Conservation (phyloP, 2,329 filamentous ascomycete genomes). For the Nigrospora oryzae region DNA sequence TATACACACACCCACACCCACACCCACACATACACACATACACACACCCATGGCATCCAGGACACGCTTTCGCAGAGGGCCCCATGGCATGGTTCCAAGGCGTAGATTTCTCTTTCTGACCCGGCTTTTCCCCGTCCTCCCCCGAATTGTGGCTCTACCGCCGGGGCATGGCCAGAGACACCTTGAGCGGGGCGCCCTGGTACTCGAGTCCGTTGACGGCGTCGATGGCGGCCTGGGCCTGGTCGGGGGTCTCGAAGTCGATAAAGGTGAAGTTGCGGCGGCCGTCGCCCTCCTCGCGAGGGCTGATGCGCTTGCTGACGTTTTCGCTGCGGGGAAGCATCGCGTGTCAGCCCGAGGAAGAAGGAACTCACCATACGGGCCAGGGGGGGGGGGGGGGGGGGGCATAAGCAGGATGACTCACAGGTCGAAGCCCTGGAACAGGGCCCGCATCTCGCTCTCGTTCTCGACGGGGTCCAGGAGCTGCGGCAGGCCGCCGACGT, state of each 20-base stretch:
- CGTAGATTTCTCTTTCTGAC: too few relatives aligned
- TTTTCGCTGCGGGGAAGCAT: conserved; percentile 14
- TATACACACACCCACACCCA: too few relatives aligned
- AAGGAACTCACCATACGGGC: neutral
- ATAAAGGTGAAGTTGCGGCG: conserved; percentile 59
- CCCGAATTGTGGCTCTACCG: too few relatives aligned
- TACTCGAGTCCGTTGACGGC: conserved; percentile 26
- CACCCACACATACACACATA: too few relatives aligned
- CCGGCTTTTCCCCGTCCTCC: too few relatives aligned
- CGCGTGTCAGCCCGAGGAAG: neutral
- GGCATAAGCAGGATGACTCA: conserved; percentile 13
- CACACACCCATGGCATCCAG: too few relatives aligned
- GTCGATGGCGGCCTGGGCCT: conserved; percentile 42
- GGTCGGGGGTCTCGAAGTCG: conserved; percentile 47
- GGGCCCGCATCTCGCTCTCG: conserved; percentile 32
- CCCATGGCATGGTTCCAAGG: too few relatives aligned
- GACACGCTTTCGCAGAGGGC: too few relatives aligned
- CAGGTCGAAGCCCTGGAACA: conserved; percentile 38
- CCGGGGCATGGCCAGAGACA: conserved; percentile 10
- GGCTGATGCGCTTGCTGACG: conserved; percentile 47
- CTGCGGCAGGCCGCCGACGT: conserved; percentile 39
- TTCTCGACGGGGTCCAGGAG: conserved; percentile 40
- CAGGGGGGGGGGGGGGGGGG: neutral
- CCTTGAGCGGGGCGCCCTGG: conserved; percentile 12
- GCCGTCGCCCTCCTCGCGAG: conserved; percentile 42